Base-by-base conservation (phyloP, 495 filamentous ascomycete species). In the Tuber umbilicatum region DNA sequence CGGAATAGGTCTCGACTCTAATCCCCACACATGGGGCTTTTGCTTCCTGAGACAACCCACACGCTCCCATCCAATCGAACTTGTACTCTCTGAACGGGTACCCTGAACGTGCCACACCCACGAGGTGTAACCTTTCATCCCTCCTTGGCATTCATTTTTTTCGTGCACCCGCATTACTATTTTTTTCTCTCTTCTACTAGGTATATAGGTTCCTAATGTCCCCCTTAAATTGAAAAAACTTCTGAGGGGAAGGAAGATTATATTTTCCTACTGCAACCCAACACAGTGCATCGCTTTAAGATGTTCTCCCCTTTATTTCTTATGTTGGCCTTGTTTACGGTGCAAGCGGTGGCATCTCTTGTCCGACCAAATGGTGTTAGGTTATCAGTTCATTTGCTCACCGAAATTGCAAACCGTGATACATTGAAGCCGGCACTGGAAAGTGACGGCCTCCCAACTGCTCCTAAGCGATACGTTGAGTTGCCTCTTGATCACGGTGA, bases 401-500 rank as follows among this genome's bases (percentile, higher is more conserved):
- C 55, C 17, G 14, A 35, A 64, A 64, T 64, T 31, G 35, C 35
- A 64, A 64, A 35, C 27, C 55, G 55, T 27, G 12, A 64, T 31
- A 64, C 5, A 64, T 5, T 64, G 7, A 64, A 35, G 55, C 55
- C 55, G 27, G 27, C 27, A 5, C 55, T 14, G 55, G 27, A 35
- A 17, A 64, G 17, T 17, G 55, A 64, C 27, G 55, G 7, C 55
- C 55, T 64, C 5, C 55, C 55, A 7, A 17, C 27, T 35, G 27
- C 31, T 1, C 55, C 55, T 12, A 64, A 5, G 38, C 69, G 64
- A n/a, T 79, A 78, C 72, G 37, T 74, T 17, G 40, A 70, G 6
- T 5, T 79, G 23, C 76, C 77, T 35, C 31, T 78, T 27, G 74
- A 79, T 40, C 77, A 79, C 38, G n/a, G 73, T 7, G 71, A 75